Evolutionary conservation across 2,329 filamentous ascomycete genomes (phyloP), one percentile per base, ranked within the genome.

Genomic region (Apiospora malaysiana): DNA sequence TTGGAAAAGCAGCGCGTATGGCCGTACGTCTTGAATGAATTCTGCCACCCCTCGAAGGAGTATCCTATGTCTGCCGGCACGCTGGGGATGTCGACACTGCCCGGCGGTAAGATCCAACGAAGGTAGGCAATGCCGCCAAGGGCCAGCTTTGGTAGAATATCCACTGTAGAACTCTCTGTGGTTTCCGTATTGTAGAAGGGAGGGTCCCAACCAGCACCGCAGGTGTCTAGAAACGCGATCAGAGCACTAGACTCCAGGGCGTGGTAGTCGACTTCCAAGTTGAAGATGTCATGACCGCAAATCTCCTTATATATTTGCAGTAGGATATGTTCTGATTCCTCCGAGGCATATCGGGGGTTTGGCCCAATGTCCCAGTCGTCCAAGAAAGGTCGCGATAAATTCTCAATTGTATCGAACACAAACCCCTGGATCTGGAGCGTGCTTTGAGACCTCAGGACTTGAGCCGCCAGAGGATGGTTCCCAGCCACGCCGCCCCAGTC

Each of bases 201-300:
- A 1, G 25, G 8, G 0, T 37, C 1, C 27, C 16, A 37, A 0
- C 2, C 0, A 27, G 16, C 51, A 1, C 16, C 0, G 16, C 51
- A 59, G 10, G 51, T 59, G 25, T 37, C 51, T 10, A 59, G 51
- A 5, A 59, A 37, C 4, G 51, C 51, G 14, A 59, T 27, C 27
- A 59, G 23, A 2, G 51, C 51, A 32, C 51, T 59, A 0, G 51
- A 59, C 6, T 6, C 25, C 14, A 32, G 2, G 27, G 9, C 16
- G 4, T 37, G 1, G 5, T 37, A 37, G 0, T 32, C 6, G 4
- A 16, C 4, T 2, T 4, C 5, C 5, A 59, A 2, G 4, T 59
- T 27, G 51, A 59, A 59, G 16, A 10, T 2, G 9, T 0, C 25
- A 12, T 59, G 27, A 0, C 51, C 51, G 27, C 51, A 59, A 3